These are phyloP conservation scores for Phaeosphaeria sp. DNA, from an alignment of 2,329 filamentous ascomycete genomes.

Conservation along the genomic window DNA sequence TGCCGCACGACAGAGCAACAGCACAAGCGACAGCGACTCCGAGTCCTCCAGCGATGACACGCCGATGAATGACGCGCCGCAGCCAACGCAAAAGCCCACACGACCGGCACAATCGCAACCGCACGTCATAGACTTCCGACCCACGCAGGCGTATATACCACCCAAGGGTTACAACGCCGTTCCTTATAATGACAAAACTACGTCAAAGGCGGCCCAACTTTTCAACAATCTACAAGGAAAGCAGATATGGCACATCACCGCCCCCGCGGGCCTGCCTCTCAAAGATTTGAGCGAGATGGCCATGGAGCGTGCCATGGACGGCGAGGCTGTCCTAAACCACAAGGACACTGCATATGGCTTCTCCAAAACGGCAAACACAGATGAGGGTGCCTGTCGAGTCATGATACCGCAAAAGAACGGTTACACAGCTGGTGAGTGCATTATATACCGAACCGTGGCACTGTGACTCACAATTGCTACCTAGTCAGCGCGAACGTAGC, in stretches of 20 bases:
- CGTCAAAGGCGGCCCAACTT: slow-evolving; percentile 50
- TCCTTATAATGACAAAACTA: slow-evolving; percentile 53
- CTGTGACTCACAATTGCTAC: slow-evolving; percentile 10
- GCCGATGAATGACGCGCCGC: slow-evolving; percentile 36
- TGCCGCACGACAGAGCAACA: neutral
- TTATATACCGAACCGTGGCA: neutral
- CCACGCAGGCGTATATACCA: slow-evolving; percentile 45
- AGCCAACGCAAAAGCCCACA: slow-evolving; percentile 23
- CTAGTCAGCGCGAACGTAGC: slow-evolving; percentile 52
- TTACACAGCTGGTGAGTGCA: slow-evolving; percentile 61
- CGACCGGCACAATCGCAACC: slow-evolving; percentile 22
- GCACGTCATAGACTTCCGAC: slow-evolving; percentile 41
- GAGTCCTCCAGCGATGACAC: slow-evolving; percentile 48
- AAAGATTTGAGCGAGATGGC: slow-evolving; percentile 70
- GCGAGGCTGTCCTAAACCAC: slow-evolving; percentile 65
- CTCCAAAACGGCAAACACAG: slow-evolving; percentile 57
- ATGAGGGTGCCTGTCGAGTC: slow-evolving; percentile 64
- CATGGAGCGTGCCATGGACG: slow-evolving; percentile 63
- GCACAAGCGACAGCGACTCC: slow-evolving; percentile 24
- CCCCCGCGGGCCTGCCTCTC: slow-evolving; percentile 72
- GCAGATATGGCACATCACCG: slow-evolving; percentile 82
- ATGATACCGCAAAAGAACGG: slow-evolving; percentile 65
- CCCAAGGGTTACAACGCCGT: slow-evolving; percentile 56
- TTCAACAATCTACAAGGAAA: slow-evolving; percentile 71
- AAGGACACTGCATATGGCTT: slow-evolving; percentile 69